Conservation (phyloP, 2,329 filamentous ascomycete genomes). For the Monosporascus sp. region DNA sequence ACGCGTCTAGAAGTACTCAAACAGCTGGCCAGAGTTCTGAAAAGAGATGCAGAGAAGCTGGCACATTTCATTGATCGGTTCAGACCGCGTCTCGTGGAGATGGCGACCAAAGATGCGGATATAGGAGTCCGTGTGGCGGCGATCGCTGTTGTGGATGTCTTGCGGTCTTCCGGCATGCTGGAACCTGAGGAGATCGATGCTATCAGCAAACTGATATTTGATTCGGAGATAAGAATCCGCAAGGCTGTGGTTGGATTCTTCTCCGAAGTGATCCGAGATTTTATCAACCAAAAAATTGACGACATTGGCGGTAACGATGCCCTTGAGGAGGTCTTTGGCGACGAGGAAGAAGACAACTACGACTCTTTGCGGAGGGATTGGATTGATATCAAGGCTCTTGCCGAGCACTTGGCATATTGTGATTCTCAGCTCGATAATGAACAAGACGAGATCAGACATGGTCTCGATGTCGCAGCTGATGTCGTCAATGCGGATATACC, state of each 20-base stretch:
- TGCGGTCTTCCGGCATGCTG: constrained; percentile 79
- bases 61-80: constrained; percentile 94
- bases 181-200: constrained; percentile 89
- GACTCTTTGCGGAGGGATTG: constrained; percentile 74
- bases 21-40: constrained; percentile 76
- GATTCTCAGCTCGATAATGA: constrained; percentile 64
- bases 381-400: constrained; percentile 88
- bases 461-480: constrained; percentile 45
- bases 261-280: constrained; percentile 76
- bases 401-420: constrained; percentile 77
- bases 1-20: constrained; percentile 83
- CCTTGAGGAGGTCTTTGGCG: constrained; percentile 69
- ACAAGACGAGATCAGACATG: constrained; percentile 40
- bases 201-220: constrained; percentile 83
- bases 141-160: constrained; percentile 74
- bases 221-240: constrained; percentile 76
- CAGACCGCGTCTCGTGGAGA: constrained; percentile 80
- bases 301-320: constrained; percentile 76
- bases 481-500: constrained; percentile 59
- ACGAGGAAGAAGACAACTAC: constrained; percentile 69
- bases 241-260: constrained; percentile 91
- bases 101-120: constrained; percentile 83
- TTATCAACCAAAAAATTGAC: constrained; percentile 74
- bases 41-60: constrained; percentile 74
- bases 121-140: constrained; percentile 72